phyloP scores from a whole-genome alignment of 139 green algal species.

The Tetradesmus lagerheimii region DNA sequence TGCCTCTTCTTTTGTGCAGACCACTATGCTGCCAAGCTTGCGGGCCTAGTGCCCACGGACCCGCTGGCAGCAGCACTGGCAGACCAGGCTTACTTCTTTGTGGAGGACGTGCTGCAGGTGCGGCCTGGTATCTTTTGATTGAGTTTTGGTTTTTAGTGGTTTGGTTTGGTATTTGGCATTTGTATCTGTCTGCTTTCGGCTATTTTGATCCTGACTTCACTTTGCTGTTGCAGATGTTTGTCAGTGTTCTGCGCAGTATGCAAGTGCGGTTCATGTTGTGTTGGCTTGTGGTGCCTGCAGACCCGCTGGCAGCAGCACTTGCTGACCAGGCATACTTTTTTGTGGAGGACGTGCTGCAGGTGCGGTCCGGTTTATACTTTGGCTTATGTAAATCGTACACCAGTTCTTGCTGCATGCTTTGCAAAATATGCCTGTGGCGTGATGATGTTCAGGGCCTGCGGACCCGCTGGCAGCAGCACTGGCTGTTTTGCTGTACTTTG shows the following conservation, averaged over 20 bases:
- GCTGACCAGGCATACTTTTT: slow-evolving; percentile 27
- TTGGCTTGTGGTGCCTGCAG: background rate
- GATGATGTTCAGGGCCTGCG: background rate
- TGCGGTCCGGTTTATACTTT: background rate
- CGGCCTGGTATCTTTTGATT: background rate
- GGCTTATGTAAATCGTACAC: background rate
- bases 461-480: background rate
- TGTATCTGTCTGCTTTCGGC: too few relatives aligned
- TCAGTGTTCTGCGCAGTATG: too few relatives aligned
- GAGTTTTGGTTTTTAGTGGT: too few relatives aligned
- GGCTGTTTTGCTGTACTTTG: slow-evolving; percentile 4
- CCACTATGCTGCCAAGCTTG: background rate
- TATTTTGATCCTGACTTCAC: too few relatives aligned
- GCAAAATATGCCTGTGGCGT: too few relatives aligned
- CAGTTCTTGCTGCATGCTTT: too few relatives aligned
- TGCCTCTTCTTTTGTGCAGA: slow-evolving; percentile 2
- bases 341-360: background rate
- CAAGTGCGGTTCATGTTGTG: background rate
- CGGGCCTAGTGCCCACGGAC: background rate
- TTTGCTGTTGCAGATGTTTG: too few relatives aligned
- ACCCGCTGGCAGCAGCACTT: background rate
- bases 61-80: background rate
- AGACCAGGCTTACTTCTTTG: slow-evolving; percentile 27
- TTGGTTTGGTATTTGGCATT: too few relatives aligned
- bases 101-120: slow-evolving; percentile 3